Evolutionary conservation across 1,284 basidiomycete genomes (phyloP).

Genomic region (Limonomyces culmigenus): DNA sequence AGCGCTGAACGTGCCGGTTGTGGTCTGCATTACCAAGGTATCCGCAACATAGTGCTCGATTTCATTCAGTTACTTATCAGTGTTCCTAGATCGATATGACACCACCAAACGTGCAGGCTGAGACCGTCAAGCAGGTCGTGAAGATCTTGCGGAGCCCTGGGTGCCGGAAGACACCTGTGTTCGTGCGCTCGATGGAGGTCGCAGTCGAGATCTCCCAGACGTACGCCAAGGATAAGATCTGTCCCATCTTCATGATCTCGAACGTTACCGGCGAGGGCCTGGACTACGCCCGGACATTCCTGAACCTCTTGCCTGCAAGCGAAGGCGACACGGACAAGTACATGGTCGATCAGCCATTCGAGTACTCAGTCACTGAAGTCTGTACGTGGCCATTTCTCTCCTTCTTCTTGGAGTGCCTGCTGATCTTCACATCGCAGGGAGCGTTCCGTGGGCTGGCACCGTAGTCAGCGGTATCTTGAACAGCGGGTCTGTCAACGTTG

Average conservation of each 20-base stretch:
- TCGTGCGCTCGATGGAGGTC: constrained; percentile 57
- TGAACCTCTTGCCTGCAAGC: constrained; percentile 76
- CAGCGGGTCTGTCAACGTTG: constrained; percentile 58
- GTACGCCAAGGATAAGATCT: constrained; percentile 64
- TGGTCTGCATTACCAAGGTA: constrained; percentile 91
- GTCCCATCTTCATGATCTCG: constrained; percentile 86
- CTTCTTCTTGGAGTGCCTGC: too few species aligned
- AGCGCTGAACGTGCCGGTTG: constrained; percentile 85
- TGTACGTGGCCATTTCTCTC: too few species aligned
- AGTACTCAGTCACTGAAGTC: constrained; percentile 74
- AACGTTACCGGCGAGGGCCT: constrained; percentile 91
- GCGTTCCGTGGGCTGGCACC: constrained; percentile 88
- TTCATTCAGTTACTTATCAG: constrained; percentile 1
- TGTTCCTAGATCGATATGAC: constrained; percentile 99
- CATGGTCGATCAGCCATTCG: constrained; percentile 65
- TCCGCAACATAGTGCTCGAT: constrained; percentile 1
- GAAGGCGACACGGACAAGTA: constrained; percentile 72
- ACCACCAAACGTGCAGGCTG: constrained; percentile 75
- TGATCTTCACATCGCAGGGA: too few species aligned
- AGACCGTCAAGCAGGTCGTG: constrained; percentile 83
- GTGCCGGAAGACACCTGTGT: constrained; percentile 71
- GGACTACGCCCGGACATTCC: constrained; percentile 71
- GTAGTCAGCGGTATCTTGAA: constrained; percentile 89
- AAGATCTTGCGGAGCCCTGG: constrained; percentile 92
- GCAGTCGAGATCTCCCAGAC: constrained; percentile 63